These are phyloP conservation scores for Aspergillus baeticus DNA, from an alignment of 495 filamentous ascomycete genomes.

Conservation along the genomic window DNA sequence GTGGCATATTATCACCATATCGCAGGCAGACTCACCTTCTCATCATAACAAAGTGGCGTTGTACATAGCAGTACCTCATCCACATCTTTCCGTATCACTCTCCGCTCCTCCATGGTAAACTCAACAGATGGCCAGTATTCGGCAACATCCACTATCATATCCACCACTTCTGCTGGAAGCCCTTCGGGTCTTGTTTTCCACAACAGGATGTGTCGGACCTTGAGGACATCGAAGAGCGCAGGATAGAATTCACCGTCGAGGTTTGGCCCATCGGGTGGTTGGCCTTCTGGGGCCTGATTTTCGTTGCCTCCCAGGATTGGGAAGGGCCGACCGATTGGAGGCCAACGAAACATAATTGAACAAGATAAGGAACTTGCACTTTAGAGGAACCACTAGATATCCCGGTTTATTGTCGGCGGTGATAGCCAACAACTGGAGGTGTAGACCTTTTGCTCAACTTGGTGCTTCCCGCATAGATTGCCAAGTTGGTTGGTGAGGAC, in stretches of 20 bases:
- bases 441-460: no score
- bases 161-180: constrained; percentile 64
- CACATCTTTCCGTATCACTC: constrained; percentile 31
- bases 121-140: constrained; percentile 66
- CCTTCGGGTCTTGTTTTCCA: constrained; percentile 35
- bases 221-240: constrained; percentile 33
- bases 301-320: background rate
- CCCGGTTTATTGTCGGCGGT: no score
- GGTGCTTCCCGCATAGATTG: no score
- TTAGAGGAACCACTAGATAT: no score
- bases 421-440: no score
- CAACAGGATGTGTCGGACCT: constrained; percentile 34
- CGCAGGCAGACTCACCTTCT: constrained; percentile 28
- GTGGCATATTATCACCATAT: no score
- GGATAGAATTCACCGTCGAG: constrained; percentile 23
- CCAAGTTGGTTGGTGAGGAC: no score
- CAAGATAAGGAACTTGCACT: no score
- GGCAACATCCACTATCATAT: constrained; percentile 63
- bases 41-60: constrained; percentile 39
- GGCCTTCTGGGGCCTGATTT: background rate
- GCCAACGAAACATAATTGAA: constrained; percentile 11
- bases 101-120: constrained; percentile 27
- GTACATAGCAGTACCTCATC: constrained; percentile 42
- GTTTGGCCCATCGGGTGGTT: background rate
- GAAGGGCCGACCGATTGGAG: constrained; percentile 24